A percentile compares a stretch with the other conserved stretches of the same genome.
Conservation (phyloP, 768 basidiomycete species). For the Psilocybe subaeruginosa region DNA sequence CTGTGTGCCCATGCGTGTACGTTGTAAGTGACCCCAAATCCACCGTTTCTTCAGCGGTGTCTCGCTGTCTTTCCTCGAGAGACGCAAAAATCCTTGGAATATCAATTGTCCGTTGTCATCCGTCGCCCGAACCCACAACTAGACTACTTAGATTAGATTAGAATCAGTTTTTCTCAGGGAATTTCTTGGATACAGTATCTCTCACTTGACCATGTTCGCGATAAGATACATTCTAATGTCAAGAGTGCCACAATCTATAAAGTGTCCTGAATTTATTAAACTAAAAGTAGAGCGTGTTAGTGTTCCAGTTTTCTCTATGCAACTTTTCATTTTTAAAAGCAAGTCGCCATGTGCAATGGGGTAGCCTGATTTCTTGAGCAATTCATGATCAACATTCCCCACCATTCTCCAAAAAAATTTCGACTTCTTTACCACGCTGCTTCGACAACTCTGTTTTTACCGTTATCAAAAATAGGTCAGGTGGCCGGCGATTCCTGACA, state of each 20-base stretch:
- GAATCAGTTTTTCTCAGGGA: background rate
- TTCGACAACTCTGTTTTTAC: background rate
- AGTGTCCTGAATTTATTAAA: background rate
- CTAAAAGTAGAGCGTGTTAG: too few species aligned
- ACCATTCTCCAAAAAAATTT: background rate
- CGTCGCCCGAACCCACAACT: constrained; percentile 1
- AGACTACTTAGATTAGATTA: too few species aligned
- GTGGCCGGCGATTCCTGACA: background rate
- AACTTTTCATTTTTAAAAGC: too few species aligned
- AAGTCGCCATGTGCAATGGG: too few species aligned
- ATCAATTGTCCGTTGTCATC: constrained; percentile 1
- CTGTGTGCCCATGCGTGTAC: background rate
- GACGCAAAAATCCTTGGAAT: background rate
- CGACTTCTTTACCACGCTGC: background rate
- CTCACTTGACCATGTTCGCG: background rate
- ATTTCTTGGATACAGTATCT: background rate
- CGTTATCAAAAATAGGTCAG: background rate
- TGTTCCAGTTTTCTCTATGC: too few species aligned
- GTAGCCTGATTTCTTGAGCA: too few species aligned
- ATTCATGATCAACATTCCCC: background rate
- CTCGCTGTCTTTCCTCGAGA: background rate
- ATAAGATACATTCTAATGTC: background rate
- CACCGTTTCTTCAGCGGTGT: background rate
- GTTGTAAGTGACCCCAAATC: background rate
- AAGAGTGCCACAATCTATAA: background rate